phyloP scores from a whole-genome alignment of 257 asterid genomes.

The Echites panduratus region DNA sequence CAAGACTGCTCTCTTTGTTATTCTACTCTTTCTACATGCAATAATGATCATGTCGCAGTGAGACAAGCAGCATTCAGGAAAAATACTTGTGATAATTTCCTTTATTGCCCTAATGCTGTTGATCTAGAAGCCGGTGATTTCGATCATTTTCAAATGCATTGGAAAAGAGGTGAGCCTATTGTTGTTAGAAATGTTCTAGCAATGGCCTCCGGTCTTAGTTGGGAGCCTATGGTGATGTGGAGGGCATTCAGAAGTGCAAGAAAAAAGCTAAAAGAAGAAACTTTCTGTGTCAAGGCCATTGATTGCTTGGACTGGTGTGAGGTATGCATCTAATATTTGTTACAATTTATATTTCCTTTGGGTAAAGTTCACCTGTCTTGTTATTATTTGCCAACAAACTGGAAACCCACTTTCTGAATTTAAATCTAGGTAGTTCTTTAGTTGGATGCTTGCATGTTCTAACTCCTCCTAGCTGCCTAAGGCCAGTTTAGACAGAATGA shows the following conservation, averaged over 20 bases:
- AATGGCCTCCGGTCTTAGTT: slow-evolving; percentile 69
- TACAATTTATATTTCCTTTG: background rate
- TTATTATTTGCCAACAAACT: background rate
- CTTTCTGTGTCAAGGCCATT: slow-evolving; percentile 55
- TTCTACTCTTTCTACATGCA: slow-evolving; percentile 14
- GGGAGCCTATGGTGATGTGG: slow-evolving; percentile 92
- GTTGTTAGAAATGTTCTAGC: slow-evolving; percentile 48
- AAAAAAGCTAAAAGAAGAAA: slow-evolving; percentile 42
- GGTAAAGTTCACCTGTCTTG: background rate
- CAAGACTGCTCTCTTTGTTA: slow-evolving; percentile 40
- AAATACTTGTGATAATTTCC: slow-evolving; percentile 42
- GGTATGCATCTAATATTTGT: slow-evolving; percentile 32
- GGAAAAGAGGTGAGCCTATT: slow-evolving; percentile 86
- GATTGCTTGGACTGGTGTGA: slow-evolving; percentile 85
- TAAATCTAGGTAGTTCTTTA: background rate
- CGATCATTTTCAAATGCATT: slow-evolving; percentile 73
- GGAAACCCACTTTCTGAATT: background rate
- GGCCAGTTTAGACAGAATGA: background rate
- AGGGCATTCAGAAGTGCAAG: slow-evolving; percentile 71
- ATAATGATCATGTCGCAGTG: slow-evolving; percentile 21
- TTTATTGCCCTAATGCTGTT: slow-evolving; percentile 63
- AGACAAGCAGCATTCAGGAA: slow-evolving; percentile 59
- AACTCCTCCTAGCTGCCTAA: background rate
- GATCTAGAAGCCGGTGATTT: slow-evolving; percentile 36
- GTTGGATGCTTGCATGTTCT: background rate